phyloP scores from a whole-genome alignment of 1,139 yeast genomes.

The Arxiozyma bovina region DNA sequence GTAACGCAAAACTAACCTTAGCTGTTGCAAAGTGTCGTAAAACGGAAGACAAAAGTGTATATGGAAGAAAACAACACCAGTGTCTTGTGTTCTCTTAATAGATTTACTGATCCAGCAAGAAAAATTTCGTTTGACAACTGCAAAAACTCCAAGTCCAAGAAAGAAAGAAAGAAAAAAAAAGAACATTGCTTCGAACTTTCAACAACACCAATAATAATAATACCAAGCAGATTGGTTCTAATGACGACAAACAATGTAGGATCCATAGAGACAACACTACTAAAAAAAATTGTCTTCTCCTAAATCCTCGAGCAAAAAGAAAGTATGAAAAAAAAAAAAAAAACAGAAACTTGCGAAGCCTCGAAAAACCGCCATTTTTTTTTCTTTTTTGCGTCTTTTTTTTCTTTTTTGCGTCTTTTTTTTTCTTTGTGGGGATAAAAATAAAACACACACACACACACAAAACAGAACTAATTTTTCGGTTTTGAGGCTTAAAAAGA shows the following conservation, averaged over 20 bases:
- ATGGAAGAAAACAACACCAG: background rate
- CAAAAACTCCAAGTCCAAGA: background rate
- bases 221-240: background rate
- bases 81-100: background rate
- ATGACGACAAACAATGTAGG: background rate
- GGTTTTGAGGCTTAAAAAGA: too few relatives aligned
- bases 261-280: background rate
- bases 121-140: background rate
- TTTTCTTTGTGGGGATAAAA: background rate
- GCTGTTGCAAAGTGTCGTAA: background rate
- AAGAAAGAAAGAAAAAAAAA: too few relatives aligned
- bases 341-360: background rate
- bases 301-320: background rate
- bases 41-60: background rate
- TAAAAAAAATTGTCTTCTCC: background rate
- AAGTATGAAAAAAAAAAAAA: too few relatives aligned
- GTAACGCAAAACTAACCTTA: background rate
- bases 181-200: background rate
- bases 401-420: too few relatives aligned
- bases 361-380: background rate
- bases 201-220: background rate
- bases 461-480: background rate
- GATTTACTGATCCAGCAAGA: background rate
- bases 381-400: too few relatives aligned
- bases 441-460: too few relatives aligned